These are phyloP conservation scores for Aechmea fasciata DNA, from an alignment of 176 grass and related monocot species.

Conservation along the genomic window DNA sequence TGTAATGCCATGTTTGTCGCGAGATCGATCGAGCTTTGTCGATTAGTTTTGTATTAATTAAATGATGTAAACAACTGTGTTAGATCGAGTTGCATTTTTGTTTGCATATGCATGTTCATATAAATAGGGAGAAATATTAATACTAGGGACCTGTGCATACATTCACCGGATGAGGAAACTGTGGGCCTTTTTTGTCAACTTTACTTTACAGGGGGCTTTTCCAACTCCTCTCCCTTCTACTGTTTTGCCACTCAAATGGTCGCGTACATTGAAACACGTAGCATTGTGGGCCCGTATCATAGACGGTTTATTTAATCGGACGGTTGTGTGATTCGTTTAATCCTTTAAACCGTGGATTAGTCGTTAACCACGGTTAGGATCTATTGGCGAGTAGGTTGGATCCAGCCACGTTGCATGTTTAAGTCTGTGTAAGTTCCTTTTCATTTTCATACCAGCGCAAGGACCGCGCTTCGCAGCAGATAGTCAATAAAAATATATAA, in stretches of 20 bases:
- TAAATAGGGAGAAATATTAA: neutral
- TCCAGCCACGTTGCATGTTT: too few species aligned
- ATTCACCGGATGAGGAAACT: neutral
- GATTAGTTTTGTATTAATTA: neutral
- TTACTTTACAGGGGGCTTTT: neutral
- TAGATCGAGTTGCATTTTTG: neutral
- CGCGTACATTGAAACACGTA: neutral
- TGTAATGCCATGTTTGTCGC: slow-evolving; percentile 15
- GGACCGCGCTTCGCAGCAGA: too few species aligned
- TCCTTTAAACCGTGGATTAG: neutral
- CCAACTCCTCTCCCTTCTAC: neutral
- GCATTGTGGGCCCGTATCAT: too few species aligned
- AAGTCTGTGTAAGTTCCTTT: too few species aligned
- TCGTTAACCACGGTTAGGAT: neutral
- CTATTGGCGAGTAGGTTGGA: neutral
- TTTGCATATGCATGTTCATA: neutral
- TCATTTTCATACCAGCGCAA: too few species aligned
- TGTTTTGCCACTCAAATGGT: neutral
- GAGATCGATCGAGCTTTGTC: neutral
- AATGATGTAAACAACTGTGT: neutral
- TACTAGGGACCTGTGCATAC: neutral
- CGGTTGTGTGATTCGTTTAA: neutral
- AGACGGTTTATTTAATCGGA: neutral
- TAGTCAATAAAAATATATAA: too few species aligned
- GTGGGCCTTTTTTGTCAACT: neutral